phyloP scores from a whole-genome alignment of 148 eudicot genomes.

The Rheum nobile region DNA sequence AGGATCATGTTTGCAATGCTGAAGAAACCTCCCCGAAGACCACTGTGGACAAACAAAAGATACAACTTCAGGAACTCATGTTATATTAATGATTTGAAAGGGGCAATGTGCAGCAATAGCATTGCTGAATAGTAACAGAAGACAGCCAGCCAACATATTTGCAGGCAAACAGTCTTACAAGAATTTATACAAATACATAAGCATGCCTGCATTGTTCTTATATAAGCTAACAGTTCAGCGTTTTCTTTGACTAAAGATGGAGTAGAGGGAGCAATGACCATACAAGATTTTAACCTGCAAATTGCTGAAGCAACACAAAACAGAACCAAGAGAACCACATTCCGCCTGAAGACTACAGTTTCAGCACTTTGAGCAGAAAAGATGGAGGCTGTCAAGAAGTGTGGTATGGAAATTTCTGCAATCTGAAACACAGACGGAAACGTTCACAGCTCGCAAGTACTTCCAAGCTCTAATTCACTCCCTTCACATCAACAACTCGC shows the following conservation, averaged over 20 bases:
- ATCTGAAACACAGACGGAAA: conserved; percentile 41
- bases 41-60: conserved; percentile 49
- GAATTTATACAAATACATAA: neutral
- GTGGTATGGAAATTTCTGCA: conserved; percentile 90
- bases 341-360: conserved; percentile 43
- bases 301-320: conserved; percentile 78
- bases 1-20: conserved; percentile 97
- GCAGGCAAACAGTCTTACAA: neutral
- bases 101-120: neutral
- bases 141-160: neutral
- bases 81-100: neutral
- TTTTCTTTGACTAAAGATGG: conserved; percentile 5
- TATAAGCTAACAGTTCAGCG: neutral
- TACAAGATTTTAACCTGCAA: conserved; percentile 96
- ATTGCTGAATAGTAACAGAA: neutral
- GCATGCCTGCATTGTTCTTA: neutral
- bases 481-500: neutral
- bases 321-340: conserved; percentile 53
- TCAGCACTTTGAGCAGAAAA: conserved; percentile 89
- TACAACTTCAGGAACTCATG: conserved; percentile 14
- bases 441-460: neutral
- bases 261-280: conserved; percentile 51
- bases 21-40: conserved; percentile 81
- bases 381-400: conserved; percentile 94
- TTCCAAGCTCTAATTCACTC: neutral